These are phyloP conservation scores for Taphrina flavorubra DNA, from an alignment of 1,139 yeast genomes.

Conservation along the genomic window DNA sequence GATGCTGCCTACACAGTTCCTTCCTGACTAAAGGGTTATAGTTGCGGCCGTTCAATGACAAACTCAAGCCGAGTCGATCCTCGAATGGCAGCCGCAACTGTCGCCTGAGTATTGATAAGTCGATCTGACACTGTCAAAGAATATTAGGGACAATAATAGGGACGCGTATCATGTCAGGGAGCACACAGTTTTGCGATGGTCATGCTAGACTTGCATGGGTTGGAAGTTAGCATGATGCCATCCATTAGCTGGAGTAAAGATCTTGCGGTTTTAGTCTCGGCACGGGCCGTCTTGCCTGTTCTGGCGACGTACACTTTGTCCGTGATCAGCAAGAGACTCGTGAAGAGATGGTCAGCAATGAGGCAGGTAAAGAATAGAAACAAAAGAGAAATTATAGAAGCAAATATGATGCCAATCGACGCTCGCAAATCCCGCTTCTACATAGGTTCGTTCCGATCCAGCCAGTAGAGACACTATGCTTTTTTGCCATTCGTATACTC, in stretches of 20 bases:
- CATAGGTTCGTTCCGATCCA: not conserved
- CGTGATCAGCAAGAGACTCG: too few species aligned
- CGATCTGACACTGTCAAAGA: too few species aligned
- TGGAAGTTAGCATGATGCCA: not conserved
- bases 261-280: not conserved
- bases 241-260: not conserved
- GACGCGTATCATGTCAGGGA: too few species aligned
- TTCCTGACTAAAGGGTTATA: not conserved
- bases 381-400: not conserved
- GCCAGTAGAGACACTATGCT: not conserved
- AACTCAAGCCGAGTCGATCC: slow-evolving; percentile 2
- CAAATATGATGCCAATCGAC: slow-evolving; percentile 4
- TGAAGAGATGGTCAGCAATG: not conserved
- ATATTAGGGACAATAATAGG: too few species aligned
- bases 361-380: not conserved
- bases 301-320: not conserved
- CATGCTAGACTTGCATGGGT: too few species aligned
- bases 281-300: not conserved
- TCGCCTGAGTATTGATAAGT: not conserved
- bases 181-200: too few species aligned
- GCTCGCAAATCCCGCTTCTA: slow-evolving; percentile 8
- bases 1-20: not conserved
- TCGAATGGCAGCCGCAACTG: slow-evolving; percentile 1
- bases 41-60: slow-evolving; percentile 6
- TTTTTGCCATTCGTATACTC: slow-evolving; percentile 23